Evolutionary conservation across 176 grass and related monocot species (phyloP), one percentile per base, ranked within the genome.

Genomic region (Cocos nucifera): DNA sequence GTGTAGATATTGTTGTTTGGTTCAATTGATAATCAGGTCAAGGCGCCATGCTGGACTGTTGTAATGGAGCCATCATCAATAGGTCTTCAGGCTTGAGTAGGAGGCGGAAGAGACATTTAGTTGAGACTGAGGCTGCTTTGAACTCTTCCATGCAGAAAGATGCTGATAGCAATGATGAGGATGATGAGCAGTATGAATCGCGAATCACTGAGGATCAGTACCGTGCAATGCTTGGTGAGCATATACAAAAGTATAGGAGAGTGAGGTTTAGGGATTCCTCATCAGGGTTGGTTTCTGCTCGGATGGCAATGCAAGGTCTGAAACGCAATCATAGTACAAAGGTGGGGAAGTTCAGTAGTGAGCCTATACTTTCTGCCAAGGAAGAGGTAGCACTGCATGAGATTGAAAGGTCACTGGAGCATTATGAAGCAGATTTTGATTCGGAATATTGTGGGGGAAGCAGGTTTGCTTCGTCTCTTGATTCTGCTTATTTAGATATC

Each of bases 201-300:
- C 74, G 73, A 64, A 81, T 98, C 74, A 83, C 84, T 0, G 94
- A 98, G 79, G 88, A 98, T 58, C 74, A 93, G 9, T 98, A 98
- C 74, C 88, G 79, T 48, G 75, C 88, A 62, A 98, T 98, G 94
- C 77, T 98, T 12, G 89, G 75, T 35, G 84, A 93, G 56, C 94
- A 98, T 69, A 79, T 93, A 44, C 87, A 86, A 48, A 93, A 82
- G 71, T 92, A 89, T 64, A 74, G 64, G 62, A 79, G 75, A 56
- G 67, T 80, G 49, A 86, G 75, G 65, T 57, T 73, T 67, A 83
- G 70, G 49, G 90, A 90, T 3, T 72, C 72, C 70, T 51, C 58
- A 61, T 79, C 78, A 74, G 65, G 80, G 63, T 83, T 75, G 51
- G 76, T 78, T 78, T 61, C 76, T 64, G 60, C 69, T 79, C 74